Conservation (phyloP, 2,329 filamentous ascomycete genomes). For the Verticillium nubilum region DNA sequence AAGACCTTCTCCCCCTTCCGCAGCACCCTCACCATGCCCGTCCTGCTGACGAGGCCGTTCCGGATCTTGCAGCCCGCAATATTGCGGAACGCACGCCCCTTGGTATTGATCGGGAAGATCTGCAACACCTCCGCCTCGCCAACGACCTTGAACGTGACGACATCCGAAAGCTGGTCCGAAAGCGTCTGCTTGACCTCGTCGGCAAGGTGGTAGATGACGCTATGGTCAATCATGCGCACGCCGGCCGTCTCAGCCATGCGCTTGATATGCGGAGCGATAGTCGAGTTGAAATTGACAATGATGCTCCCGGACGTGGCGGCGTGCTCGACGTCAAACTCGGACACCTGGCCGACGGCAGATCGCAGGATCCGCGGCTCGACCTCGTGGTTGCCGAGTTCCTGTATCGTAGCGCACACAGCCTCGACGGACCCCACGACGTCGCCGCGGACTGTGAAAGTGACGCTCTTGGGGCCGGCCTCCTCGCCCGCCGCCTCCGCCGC, state of each 20-base stretch:
- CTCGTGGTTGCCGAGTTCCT: constrained; percentile 78
- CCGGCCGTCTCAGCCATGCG: constrained; percentile 63
- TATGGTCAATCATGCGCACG: constrained; percentile 78
- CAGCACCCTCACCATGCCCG: constrained; percentile 64
- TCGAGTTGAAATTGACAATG: constrained; percentile 82
- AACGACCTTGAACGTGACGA: constrained; percentile 62
- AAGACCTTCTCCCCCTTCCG: constrained; percentile 67
- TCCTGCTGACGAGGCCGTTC: constrained; percentile 67
- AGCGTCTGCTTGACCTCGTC: constrained; percentile 68
- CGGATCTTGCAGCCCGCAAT: constrained; percentile 85
- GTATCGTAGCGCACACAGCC: constrained; percentile 73
- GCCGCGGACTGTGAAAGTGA: constrained; percentile 85
- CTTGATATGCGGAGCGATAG: constrained; percentile 61
- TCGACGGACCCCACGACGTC: constrained; percentile 94
- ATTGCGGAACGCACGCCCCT: constrained; percentile 62
- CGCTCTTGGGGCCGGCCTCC: constrained; percentile 39
- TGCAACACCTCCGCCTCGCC: constrained; percentile 85
- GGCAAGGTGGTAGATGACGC: constrained; percentile 75
- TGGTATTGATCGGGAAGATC: constrained; percentile 78
- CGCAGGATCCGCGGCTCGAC: constrained; percentile 72
- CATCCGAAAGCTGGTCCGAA: constrained; percentile 62
- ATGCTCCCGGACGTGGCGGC: constrained; percentile 70
- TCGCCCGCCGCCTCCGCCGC: constrained; percentile 31
- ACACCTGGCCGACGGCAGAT: constrained; percentile 70
- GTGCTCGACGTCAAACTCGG: constrained; percentile 84